These are phyloP conservation scores for Floccularia luteovirens DNA, from an alignment of 768 basidiomycete species.

Conservation along the genomic window DNA sequence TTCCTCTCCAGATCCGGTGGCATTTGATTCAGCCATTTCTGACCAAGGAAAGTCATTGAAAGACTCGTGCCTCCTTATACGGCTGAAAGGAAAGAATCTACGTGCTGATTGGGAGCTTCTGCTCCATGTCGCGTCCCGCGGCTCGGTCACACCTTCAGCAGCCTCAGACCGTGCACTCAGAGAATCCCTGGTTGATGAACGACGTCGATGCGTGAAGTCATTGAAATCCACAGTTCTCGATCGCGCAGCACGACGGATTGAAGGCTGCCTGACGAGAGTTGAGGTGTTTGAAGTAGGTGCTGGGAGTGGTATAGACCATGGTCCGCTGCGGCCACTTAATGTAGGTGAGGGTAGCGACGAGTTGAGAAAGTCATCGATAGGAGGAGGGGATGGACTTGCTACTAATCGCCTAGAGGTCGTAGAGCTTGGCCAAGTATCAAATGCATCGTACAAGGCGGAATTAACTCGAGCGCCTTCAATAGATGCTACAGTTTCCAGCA, in stretches of 20 bases:
- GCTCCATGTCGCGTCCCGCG: constrained; percentile 13
- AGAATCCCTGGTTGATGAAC: constrained; percentile 38
- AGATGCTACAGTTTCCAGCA: constrained; percentile 28
- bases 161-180: constrained; percentile 17
- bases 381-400: constrained; percentile 13
- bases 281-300: constrained; percentile 9
- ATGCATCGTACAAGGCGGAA: constrained; percentile 60
- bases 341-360: constrained; percentile 14
- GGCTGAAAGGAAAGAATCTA: constrained; percentile 52
- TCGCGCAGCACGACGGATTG: constrained; percentile 50
- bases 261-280: constrained; percentile 45
- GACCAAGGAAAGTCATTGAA: constrained; percentile 14
- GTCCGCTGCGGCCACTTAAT: constrained; percentile 16
- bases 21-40: constrained; percentile 11
- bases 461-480: constrained; percentile 52
- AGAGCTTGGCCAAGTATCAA: constrained; percentile 17
- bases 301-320: constrained; percentile 23
- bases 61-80: constrained; percentile 33
- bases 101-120: constrained; percentile 22
- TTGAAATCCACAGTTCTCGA: constrained; percentile 60
- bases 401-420: constrained; percentile 3
- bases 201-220: constrained; percentile 62
- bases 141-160: constrained; percentile 18
- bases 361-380: background rate
- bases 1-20: background rate